A percentile compares a stretch with the other conserved stretches of the same genome.
phyloP scores from a whole-genome alignment of 768 basidiomycete genomes.

The Russula brevipes region DNA sequence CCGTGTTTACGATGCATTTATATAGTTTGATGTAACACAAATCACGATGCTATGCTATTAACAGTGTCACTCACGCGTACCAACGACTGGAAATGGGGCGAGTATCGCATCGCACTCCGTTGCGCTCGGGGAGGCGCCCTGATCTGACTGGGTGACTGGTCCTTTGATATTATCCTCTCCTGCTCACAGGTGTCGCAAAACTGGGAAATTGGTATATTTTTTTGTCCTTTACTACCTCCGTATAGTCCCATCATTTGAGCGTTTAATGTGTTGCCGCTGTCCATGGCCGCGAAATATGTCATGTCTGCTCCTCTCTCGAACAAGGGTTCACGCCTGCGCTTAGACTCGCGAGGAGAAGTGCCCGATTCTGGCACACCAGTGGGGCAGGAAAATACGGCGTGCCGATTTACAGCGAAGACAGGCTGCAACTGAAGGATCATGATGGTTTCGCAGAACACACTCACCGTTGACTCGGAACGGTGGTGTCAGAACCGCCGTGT shows the following conservation, averaged over 20 bases:
- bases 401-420: constrained; percentile 54
- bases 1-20: constrained; percentile 1
- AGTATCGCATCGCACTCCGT: too few species aligned
- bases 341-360: constrained; percentile 5
- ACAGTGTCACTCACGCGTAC: not conserved
- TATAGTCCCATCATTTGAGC: too few species aligned
- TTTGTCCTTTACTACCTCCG: too few species aligned
- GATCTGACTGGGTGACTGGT: too few species aligned
- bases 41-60: constrained; percentile 2
- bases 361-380: constrained; percentile 30
- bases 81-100: too few species aligned
- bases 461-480: constrained; percentile 59
- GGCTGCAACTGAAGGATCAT: not conserved
- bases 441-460: constrained; percentile 23
- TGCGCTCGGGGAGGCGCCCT: too few species aligned
- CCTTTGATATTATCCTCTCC: too few species aligned
- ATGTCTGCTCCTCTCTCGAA: constrained; percentile 59
- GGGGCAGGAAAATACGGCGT: constrained; percentile 64
- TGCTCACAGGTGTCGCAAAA: too few species aligned
- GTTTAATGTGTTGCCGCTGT: constrained; percentile 15
- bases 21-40: constrained; percentile 9
- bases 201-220: too few species aligned
- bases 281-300: constrained; percentile 63
- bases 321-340: constrained; percentile 44
- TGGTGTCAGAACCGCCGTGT: constrained; percentile 45